These are phyloP conservation scores for Sugiyamaella chiloensis DNA, from an alignment of 805 yeast genomes.

Conservation along the genomic window DNA sequence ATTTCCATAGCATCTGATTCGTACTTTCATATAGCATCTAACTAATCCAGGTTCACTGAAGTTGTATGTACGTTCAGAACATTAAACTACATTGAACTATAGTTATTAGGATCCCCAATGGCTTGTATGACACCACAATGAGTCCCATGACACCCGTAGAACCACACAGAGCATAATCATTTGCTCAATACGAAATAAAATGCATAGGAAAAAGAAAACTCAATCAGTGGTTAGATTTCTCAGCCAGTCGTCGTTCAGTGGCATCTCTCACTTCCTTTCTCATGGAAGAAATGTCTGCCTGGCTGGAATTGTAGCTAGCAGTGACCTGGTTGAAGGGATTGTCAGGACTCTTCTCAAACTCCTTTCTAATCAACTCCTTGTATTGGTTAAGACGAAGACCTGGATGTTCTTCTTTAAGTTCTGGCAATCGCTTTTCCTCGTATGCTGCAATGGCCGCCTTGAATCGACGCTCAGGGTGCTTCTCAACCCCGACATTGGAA, in stretches of 20 bases:
- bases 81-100: too few species aligned
- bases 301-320: slow-evolving; percentile 57
- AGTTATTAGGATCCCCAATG: too few species aligned
- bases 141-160: too few species aligned
- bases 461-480: slow-evolving; percentile 86
- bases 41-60: too few species aligned
- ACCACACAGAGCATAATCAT: too few species aligned
- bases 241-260: slow-evolving; percentile 42
- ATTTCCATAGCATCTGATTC: too few species aligned
- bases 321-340: slow-evolving; percentile 83
- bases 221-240: not conserved
- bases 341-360: slow-evolving; percentile 74
- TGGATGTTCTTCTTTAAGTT: slow-evolving; percentile 68
- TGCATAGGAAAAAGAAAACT: too few species aligned
- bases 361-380: slow-evolving; percentile 70
- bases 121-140: too few species aligned
- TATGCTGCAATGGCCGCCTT: slow-evolving; percentile 74
- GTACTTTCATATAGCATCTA: too few species aligned
- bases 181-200: too few species aligned
- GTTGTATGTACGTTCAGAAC: too few species aligned
- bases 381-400: slow-evolving; percentile 78
- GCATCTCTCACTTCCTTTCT: slow-evolving; percentile 48
- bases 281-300: slow-evolving; percentile 46
- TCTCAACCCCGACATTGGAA: slow-evolving; percentile 59
- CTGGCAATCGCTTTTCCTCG: slow-evolving; percentile 70